Conservation (phyloP, 2,329 filamentous ascomycete species). For the Colletotrichum euphorbiae region DNA sequence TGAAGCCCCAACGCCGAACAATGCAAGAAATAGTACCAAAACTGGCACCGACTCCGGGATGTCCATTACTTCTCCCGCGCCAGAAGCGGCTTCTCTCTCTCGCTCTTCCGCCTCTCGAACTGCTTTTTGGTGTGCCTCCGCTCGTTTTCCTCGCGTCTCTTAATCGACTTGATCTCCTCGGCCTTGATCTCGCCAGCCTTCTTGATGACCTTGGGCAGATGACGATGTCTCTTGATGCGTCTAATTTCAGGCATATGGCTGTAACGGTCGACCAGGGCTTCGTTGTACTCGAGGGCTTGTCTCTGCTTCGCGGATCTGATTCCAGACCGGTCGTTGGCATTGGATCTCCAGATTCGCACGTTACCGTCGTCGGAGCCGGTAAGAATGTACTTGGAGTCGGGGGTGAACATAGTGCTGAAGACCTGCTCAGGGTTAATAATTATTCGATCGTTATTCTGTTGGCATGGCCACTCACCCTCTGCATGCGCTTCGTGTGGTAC, state of each 20-base stretch:
- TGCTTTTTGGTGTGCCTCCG: constrained; percentile 90
- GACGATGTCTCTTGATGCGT: constrained; percentile 89
- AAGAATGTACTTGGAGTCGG: constrained; percentile 89
- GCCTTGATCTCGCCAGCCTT: constrained; percentile 95
- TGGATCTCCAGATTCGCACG: constrained; percentile 84
- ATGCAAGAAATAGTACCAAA: constrained; percentile 35
- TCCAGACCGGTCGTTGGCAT: constrained; percentile 84
- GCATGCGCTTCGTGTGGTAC: constrained; percentile 98
- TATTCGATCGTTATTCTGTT: background rate
- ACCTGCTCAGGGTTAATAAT: constrained; percentile 50
- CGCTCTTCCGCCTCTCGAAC: constrained; percentile 76
- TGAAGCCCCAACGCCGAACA: constrained; percentile 39
- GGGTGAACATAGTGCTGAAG: constrained; percentile 85
- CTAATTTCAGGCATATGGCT: constrained; percentile 96
- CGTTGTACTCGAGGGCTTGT: constrained; percentile 92
- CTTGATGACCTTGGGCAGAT: constrained; percentile 92
- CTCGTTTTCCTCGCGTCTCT: constrained; percentile 93
- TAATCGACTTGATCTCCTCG: constrained; percentile 88
- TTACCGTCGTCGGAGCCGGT: constrained; percentile 96
- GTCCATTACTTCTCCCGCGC: constrained; percentile 65
- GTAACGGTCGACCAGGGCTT: constrained; percentile 84
- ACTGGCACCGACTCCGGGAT: background rate
- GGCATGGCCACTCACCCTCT: constrained; percentile 66
- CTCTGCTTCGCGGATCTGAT: constrained; percentile 88
- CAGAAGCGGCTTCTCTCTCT: constrained; percentile 94